Evolutionary conservation across 2,329 filamentous ascomycete genomes (phyloP), one percentile per base, ranked within the genome.

Genomic region (Sporothrix globosa): DNA sequence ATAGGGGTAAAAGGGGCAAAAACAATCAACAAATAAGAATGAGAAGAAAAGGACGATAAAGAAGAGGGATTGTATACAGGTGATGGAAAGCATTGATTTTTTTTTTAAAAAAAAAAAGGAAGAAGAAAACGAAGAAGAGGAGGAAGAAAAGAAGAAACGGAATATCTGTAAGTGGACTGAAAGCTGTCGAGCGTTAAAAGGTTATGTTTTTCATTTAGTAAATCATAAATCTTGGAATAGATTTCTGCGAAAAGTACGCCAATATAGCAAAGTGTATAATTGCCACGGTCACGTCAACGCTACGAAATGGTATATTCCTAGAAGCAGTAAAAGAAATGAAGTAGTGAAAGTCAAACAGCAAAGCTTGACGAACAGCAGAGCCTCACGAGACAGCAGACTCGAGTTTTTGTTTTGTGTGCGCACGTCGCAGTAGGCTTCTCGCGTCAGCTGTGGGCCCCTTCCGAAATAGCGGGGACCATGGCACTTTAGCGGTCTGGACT

Each of bases 401-500:
- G 11, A 44, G 41, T 13, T 13, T 14, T 44, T 17, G 41, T 44
- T 44, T 17, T 13, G 41, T 14, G 7, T 4, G 34, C 13, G 34
- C 13, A 13, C 54, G 54, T 46, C 13, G 58, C 24, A 10, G 46
- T 46, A 46, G 58, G 58, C 39, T 63, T 63, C 39, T 63, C 13
- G 39, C 21, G 39, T 46, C n/a, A 19, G 44, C 7, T n/a, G 61
- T 50, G 27, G 44, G 24, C 14, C 41, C 17, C 30, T 19, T 24
- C 7, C 10, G 19, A 34, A 34, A 65, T 30, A 50, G 44, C 9
- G 61, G 58, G 11, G 58, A 61, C 11, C 17, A 3, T 48, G 10
- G 44, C 21, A n/a, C 24, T 17, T 65, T 50, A 50, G 60, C 60
- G 60, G 60, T 48, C 60, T 48, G 60, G 58, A 24, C 41, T 19